These are phyloP conservation scores for Symbiodinium pilosum DNA, from an alignment of 73 alveolate genomes.

Conservation along the genomic window DNA sequence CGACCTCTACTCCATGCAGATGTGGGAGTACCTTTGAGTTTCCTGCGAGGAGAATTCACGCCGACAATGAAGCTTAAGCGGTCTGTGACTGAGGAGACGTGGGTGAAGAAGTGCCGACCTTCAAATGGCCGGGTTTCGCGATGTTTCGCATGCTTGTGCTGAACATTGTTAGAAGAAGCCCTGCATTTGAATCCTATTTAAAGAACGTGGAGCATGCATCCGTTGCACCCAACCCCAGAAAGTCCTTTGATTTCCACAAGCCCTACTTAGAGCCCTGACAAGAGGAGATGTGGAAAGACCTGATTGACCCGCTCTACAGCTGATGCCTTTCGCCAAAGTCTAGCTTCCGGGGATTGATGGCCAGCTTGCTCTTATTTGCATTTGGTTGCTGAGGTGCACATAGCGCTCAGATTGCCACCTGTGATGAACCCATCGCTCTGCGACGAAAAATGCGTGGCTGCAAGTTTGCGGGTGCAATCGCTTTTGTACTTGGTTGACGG, in stretches of 20 bases:
- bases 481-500: no score
- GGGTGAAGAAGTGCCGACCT: slow-evolving; percentile 5
- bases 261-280: no score
- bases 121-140: no score
- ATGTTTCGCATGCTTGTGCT: not conserved
- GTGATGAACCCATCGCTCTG: not conserved
- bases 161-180: not conserved
- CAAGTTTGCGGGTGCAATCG: no score
- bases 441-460: not conserved
- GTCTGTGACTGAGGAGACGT: slow-evolving; percentile 66
- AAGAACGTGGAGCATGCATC: not conserved
- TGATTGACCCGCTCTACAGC: slow-evolving; percentile 62
- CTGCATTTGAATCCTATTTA: not conserved
- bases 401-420: not conserved
- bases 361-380: no score
- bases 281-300: slow-evolving; percentile 28
- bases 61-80: slow-evolving; percentile 92
- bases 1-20: no score
- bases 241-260: no score
- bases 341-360: not conserved
- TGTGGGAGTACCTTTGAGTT: no score
- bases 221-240: no score
- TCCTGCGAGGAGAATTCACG: slow-evolving; percentile 37
- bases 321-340: not conserved
- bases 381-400: not conserved